Conservation (phyloP, 148 eudicot genomes). For the Vaccinium vitisidaea region DNA sequence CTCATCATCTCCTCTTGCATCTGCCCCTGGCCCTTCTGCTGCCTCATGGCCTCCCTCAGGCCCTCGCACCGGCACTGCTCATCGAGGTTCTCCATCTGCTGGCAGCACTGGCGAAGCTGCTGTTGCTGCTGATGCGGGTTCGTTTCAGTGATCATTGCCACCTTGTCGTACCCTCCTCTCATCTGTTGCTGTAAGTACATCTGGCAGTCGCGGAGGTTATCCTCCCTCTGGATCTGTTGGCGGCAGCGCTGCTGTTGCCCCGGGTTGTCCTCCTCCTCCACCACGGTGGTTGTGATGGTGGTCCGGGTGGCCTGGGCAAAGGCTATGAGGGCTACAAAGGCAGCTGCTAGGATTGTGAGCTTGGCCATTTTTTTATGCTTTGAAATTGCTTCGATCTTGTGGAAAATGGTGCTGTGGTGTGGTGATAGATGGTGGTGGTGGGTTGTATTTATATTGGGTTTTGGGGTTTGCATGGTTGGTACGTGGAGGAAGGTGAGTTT, state of each 20-base stretch:
- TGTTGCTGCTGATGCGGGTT: no score
- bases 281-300: slow-evolving; percentile 19
- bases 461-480: slow-evolving; percentile 12
- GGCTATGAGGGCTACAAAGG: slow-evolving; percentile 15
- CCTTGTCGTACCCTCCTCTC: background rate
- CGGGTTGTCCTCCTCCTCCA: background rate
- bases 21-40: slow-evolving; percentile 20
- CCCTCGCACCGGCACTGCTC: slow-evolving; percentile 34
- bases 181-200: slow-evolving; percentile 16
- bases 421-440: slow-evolving; percentile 5
- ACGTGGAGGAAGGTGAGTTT: slow-evolving; percentile 17
- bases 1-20: slow-evolving; percentile 21
- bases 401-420: background rate
- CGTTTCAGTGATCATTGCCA: background rate
- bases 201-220: slow-evolving; percentile 30
- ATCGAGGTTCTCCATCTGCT: slow-evolving; percentile 23
- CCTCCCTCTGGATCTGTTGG: slow-evolving; percentile 25
- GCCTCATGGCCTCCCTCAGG: slow-evolving; percentile 21
- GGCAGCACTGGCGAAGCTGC: no score
- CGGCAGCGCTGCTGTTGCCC: slow-evolving; percentile 21
- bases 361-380: slow-evolving; percentile 7
- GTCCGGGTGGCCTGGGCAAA: slow-evolving; percentile 17
- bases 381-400: background rate
- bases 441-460: slow-evolving; percentile 18
- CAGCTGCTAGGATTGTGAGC: slow-evolving; percentile 9